phyloP scores from a whole-genome alignment of 78 protist species.

The Dictyostelium firmibasis region DNA sequence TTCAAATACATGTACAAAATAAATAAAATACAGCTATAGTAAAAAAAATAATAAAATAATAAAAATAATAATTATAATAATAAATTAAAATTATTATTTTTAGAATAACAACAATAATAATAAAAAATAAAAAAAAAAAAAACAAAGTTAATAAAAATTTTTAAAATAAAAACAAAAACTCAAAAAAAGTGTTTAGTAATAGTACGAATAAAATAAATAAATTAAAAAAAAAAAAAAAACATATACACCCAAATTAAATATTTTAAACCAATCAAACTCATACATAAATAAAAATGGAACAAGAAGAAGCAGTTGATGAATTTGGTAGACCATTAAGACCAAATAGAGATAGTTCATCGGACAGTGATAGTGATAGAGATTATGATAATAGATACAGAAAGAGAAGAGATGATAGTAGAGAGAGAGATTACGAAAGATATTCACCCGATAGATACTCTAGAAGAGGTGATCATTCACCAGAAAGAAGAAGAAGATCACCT shows the following conservation, averaged over 20 bases:
- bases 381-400: conserved; percentile 8
- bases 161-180: not conserved
- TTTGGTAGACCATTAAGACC: conserved; percentile 78
- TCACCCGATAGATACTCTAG: conserved; percentile 26
- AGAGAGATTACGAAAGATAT: conserved; percentile 20
- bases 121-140: not conserved
- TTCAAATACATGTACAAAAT: not conserved
- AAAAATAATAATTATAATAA: too few relatives aligned
- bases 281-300: not conserved
- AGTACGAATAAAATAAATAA: not conserved
- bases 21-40: not conserved
- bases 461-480: conserved; percentile 66
- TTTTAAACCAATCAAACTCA: not conserved
- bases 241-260: not conserved
- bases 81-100: not conserved
- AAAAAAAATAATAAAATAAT: not conserved
- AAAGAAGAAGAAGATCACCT: conserved; percentile 12
- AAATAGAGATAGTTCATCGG: conserved; percentile 38
- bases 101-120: not conserved
- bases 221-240: too few relatives aligned
- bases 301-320: conserved; percentile 65
- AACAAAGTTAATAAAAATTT: too few relatives aligned
- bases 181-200: not conserved
- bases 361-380: conserved; percentile 54
- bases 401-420: conserved; percentile 41